phyloP scores from a whole-genome alignment of 179 eudicot species.

The Silene vulgaris region DNA sequence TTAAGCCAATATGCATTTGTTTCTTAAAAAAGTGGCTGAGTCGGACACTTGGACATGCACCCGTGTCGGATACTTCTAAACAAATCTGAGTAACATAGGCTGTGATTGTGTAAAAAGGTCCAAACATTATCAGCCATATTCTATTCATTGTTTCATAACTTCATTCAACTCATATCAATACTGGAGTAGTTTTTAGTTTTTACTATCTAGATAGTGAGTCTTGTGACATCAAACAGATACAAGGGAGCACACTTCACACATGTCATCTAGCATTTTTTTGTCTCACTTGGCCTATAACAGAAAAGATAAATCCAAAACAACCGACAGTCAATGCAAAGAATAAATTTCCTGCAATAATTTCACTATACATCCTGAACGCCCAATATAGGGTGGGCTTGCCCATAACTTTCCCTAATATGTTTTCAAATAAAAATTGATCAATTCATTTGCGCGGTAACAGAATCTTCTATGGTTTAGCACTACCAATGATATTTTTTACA shows the following conservation, averaged over 20 bases:
- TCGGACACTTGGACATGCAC: too few species aligned
- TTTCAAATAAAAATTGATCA: not conserved
- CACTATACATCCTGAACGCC: not conserved
- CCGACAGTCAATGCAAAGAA: not conserved
- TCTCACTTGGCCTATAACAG: not conserved
- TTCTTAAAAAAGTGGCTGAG: too few species aligned
- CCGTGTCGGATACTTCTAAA: too few species aligned
- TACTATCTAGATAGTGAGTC: not conserved
- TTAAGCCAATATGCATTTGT: too few species aligned
- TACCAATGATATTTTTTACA: not conserved
- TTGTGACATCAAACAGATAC: not conserved
- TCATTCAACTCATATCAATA: too few species aligned
- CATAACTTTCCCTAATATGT: not conserved
- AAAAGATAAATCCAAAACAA: not conserved
- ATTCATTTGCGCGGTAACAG: too few species aligned
- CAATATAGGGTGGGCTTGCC: not conserved
- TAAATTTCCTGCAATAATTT: not conserved
- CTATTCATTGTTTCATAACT: too few species aligned
- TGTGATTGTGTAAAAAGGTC: too few species aligned
- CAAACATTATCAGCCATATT: too few species aligned
- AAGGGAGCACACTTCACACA: not conserved
- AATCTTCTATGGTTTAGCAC: not conserved
- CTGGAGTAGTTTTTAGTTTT: too few species aligned
- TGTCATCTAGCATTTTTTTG: not conserved
- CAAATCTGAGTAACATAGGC: too few species aligned